Evolutionary conservation across 2,329 filamentous ascomycete genomes (phyloP), one percentile per base, ranked within the genome.

Genomic region (Arthrobotrys entomopaga): DNA sequence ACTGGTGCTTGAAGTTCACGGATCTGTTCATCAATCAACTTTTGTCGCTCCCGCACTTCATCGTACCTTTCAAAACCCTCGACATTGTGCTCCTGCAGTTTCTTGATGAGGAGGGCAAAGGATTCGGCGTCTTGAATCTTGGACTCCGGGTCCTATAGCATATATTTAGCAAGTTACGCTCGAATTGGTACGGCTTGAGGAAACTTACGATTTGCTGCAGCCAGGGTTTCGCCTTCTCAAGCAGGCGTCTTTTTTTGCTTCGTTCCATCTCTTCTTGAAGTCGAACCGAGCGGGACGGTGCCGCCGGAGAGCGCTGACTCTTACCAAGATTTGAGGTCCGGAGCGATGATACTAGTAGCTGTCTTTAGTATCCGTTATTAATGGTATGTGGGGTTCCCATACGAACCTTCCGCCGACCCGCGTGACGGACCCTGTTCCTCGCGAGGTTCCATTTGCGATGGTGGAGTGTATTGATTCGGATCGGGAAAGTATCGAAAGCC

Each of bases 21-120:
- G 10, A 74, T 66, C 26, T 74, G 54, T 19, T 67, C 63, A 13
- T 63, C 46, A 15, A 60, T 61, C 6, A 56, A 11, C 63, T 54
- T 74, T 24, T 74, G 70, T 34, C 70, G 40, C 29, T 67, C 63
- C 42, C 58, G 63, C n/a, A 74, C 40, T 20, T 63, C 56, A 24
- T 26, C 20, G 20, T 74, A 74, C 34, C 63, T 74, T 46, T 74
- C 70, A 34, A 74, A 74, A 16, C 70, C 70, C 26, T 74, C 70
- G 16, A 74, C 70, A 16, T 74, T 61, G 22, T 57, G 53, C 34
- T 63, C 70, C 20, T 74, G 70, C 0, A 74, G 70, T 24, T 74
- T 43, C 22, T 49, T 60, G 24, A 74, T 74, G 20, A 64, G 46
- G 8, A 63, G n/a, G 11, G 65, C 43, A 20, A 74, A 50, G 16